Percentiles rank a stretch among this genome's conserved stretches.
phyloP scores from a whole-genome alignment of 208 protist species.

The Acanthamoeba castellanii region DNA sequence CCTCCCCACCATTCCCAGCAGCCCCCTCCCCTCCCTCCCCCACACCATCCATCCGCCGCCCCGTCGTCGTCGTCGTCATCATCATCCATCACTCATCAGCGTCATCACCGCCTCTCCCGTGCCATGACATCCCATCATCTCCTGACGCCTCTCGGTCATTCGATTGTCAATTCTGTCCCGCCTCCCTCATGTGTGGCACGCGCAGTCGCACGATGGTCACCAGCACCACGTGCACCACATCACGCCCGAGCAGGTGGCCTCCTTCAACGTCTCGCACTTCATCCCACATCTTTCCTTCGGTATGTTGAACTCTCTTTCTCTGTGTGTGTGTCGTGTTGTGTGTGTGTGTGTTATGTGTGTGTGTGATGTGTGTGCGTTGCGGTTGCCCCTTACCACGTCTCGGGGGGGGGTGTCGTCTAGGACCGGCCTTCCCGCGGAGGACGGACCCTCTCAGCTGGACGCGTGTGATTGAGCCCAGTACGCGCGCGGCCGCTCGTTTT shows the following conservation, averaged over 20 bases:
- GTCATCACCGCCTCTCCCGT: no score
- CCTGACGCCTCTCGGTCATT: no score
- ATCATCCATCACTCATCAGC: no score
- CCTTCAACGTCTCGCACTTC: slow-evolving; percentile 12
- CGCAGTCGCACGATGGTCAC: not conserved
- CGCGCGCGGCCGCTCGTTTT: not conserved
- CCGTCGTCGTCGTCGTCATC: no score
- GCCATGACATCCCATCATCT: no score
- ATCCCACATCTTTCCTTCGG: not conserved
- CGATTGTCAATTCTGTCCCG: no score
- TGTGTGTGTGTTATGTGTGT: not conserved
- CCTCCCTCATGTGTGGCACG: no score
- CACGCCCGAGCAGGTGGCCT: not conserved
- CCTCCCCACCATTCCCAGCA: not conserved
- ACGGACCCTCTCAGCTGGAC: not conserved
- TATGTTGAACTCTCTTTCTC: not conserved
- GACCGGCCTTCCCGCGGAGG: not conserved
- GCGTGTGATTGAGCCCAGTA: not conserved
- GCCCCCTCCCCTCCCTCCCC: no score
- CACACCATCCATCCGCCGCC: no score
- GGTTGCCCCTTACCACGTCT: not conserved
- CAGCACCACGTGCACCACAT: slow-evolving; percentile 16
- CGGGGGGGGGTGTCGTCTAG: not conserved
- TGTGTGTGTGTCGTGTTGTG: not conserved
- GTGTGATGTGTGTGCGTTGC: not conserved